phyloP scores from a whole-genome alignment of 2,329 filamentous ascomycete genomes.

The Trichoderma endophyticum region DNA sequence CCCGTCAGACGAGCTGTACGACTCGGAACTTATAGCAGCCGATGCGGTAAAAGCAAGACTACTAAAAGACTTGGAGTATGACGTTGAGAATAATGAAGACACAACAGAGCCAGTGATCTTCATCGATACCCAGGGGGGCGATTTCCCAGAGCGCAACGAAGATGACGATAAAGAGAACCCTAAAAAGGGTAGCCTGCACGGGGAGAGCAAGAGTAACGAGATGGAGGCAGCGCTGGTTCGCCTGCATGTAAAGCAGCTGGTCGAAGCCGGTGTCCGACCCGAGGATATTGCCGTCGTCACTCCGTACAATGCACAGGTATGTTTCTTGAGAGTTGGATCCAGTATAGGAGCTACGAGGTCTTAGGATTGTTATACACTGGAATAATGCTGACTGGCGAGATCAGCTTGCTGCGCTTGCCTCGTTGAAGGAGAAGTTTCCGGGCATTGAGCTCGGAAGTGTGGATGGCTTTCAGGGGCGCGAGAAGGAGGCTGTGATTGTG shows the following conservation, averaged over 20 bases:
- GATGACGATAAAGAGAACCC: conserved; percentile 57
- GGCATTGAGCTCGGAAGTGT: conserved; percentile 94
- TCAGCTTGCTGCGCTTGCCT: conserved; percentile 72
- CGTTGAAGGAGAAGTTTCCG: conserved; percentile 76
- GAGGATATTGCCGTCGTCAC: conserved; percentile 92
- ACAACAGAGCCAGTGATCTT: conserved; percentile 86
- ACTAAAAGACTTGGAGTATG: conserved; percentile 74
- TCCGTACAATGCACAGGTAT: conserved; percentile 89
- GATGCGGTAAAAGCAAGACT: conserved; percentile 73
- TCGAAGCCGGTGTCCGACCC: conserved; percentile 74
- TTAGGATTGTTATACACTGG: not conserved
- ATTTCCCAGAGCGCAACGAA: conserved; percentile 80
- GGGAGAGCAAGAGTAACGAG: conserved; percentile 82
- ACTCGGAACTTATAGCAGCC: conserved; percentile 74
- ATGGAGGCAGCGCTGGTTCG: conserved; percentile 81
- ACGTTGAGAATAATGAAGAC: conserved; percentile 76
- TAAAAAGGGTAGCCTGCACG: conserved; percentile 45
- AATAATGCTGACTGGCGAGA: conserved; percentile 15
- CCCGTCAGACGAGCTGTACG: conserved; percentile 85
- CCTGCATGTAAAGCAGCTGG: conserved; percentile 70
- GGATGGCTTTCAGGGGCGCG: conserved; percentile 93
- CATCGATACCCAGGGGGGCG: conserved; percentile 93
- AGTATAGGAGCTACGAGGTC: not conserved
- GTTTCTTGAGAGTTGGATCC: not conserved
- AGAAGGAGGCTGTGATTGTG: conserved; percentile 93